Conservation (phyloP, 805 yeast species). For the baker's yeast (Saccharomyces cerevisiae) region DNA sequence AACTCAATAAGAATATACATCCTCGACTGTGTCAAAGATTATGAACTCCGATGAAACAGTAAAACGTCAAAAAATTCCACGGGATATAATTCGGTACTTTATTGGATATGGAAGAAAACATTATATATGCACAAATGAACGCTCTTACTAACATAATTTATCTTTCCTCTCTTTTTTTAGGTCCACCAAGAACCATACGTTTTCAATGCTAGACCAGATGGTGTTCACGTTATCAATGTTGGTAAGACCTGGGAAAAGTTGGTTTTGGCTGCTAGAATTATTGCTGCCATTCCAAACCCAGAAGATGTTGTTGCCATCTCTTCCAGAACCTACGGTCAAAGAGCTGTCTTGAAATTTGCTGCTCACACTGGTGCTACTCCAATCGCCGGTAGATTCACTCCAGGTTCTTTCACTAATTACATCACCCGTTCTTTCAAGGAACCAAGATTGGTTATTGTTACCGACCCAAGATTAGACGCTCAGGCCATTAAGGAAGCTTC, state of each 20-base stretch:
- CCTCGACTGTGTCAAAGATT: not conserved
- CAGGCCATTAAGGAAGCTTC: conserved; percentile 99
- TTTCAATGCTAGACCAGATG: conserved; percentile 94
- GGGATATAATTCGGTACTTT: not conserved
- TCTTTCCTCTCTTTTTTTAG: conserved; percentile 30
- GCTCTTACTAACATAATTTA: conserved; percentile 3
- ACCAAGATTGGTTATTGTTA: conserved; percentile 96
- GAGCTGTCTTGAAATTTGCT: conserved; percentile 97
- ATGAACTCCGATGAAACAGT: not conserved
- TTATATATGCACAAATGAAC: not conserved
- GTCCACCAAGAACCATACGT: conserved; percentile 92
- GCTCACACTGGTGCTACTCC: conserved; percentile 99
- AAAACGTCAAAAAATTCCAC: not conserved
- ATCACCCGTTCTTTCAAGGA: conserved; percentile 99
- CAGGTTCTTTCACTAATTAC: conserved; percentile 99
- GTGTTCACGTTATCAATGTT: conserved; percentile 91
- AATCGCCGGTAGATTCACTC: conserved; percentile 99
- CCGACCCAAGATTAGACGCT: conserved; percentile 99
- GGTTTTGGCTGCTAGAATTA: conserved; percentile 98
- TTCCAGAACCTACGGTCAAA: conserved; percentile 97
- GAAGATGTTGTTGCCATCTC: conserved; percentile 98
- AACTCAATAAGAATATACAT: not conserved
- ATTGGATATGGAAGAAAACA: not conserved
- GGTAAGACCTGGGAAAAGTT: conserved; percentile 99
- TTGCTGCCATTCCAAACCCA: conserved; percentile 98